Evolutionary conservation across 208 protist species (phyloP).

Genomic region (Acanthamoeba castellanii): DNA sequence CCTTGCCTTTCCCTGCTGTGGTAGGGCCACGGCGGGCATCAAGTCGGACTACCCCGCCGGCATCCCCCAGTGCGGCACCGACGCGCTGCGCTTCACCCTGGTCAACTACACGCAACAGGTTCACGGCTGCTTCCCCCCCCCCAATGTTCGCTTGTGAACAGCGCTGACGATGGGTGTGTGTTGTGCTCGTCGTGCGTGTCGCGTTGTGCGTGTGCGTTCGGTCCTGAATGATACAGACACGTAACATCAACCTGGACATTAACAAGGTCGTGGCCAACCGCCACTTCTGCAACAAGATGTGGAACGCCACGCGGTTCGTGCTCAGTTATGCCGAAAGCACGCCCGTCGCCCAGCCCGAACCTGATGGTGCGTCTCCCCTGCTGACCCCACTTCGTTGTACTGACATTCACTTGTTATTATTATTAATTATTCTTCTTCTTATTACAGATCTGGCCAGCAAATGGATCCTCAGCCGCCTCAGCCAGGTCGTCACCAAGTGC

Average conservation of each 20-base stretch:
- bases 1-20: neutral
- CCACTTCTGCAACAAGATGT: constrained; percentile 99
- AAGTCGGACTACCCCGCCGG: constrained; percentile 96
- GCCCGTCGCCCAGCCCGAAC: neutral
- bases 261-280: constrained; percentile 97
- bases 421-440: neutral
- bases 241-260: constrained; percentile 98
- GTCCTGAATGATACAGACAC: constrained; percentile 21
- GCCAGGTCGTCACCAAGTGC: constrained; percentile 89
- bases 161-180: neutral
- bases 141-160: no score
- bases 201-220: no score
- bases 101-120: constrained; percentile 95
- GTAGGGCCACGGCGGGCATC: constrained; percentile 84
- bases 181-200: neutral
- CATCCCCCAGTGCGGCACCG: constrained; percentile 98
- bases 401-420: neutral
- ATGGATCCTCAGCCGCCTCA: constrained; percentile 97
- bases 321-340: constrained; percentile 80
- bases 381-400: neutral
- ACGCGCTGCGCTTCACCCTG: constrained; percentile 99
- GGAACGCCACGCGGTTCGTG: constrained; percentile 98
- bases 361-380: neutral
- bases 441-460: constrained; percentile 75
- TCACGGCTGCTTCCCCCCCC: neutral